A percentile compares a stretch with the other conserved stretches of the same genome.
Conservation (phyloP, 371 early-diverging fungal genomes). For the Rhizopus delemar region DNA sequence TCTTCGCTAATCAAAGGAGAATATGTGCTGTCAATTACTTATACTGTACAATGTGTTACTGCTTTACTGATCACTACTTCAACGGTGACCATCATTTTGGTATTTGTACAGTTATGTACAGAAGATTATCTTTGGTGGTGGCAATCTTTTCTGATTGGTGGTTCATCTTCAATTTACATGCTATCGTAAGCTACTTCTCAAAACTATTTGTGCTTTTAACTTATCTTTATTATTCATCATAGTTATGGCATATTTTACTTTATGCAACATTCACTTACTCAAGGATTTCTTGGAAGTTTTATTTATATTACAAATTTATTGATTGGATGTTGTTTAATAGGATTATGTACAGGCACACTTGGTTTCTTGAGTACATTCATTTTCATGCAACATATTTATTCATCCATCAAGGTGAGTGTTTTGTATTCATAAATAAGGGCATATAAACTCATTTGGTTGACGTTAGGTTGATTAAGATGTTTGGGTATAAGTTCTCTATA, state of each 20-base stretch:
- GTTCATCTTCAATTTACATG: conserved; percentile 36
- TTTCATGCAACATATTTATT: conserved; percentile 42
- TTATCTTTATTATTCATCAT: neutral
- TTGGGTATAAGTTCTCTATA: neutral
- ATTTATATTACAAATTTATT: conserved; percentile 35
- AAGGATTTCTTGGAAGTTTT: conserved; percentile 31
- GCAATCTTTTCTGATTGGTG: conserved; percentile 44
- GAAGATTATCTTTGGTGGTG: conserved; percentile 59
- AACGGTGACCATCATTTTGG: conserved; percentile 33
- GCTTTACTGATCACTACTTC: conserved; percentile 25
- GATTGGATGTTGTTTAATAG: conserved; percentile 35
- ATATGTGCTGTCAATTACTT: conserved; percentile 20
- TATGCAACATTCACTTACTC: conserved; percentile 21
- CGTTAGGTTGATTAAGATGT: conserved; percentile 2
- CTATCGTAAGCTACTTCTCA: conserved; percentile 23
- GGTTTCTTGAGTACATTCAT: conserved; percentile 42
- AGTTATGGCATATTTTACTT: conserved; percentile 44
- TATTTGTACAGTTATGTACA: conserved; percentile 47
- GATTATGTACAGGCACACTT: conserved; percentile 40
- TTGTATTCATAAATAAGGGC: neutral
- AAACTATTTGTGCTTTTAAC: neutral
- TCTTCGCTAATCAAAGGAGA: conserved; percentile 39
- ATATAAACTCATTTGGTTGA: neutral
- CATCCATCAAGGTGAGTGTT: conserved; percentile 40
- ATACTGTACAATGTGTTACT: conserved; percentile 18